Percentiles rank a stretch among this genome's conserved stretches.
These are phyloP conservation scores for Vigna angularis DNA, from an alignment of 306 rosid species.

Conservation along the genomic window DNA sequence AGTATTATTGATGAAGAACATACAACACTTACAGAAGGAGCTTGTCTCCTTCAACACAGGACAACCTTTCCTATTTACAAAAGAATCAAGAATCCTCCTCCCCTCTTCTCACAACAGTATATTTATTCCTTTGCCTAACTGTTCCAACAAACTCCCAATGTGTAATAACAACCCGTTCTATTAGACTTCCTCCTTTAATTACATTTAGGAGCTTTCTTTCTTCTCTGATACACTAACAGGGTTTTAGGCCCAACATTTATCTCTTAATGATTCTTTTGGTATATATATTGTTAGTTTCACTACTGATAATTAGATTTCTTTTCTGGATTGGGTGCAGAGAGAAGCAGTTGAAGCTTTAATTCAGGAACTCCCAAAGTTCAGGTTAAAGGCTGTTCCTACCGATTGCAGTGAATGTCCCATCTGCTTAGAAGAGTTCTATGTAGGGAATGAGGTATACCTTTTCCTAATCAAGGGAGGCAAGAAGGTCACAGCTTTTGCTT, in stretches of 20 bases:
- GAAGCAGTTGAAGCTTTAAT: slow-evolving; percentile 99
- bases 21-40: too few relatives aligned
- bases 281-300: slow-evolving; percentile 26
- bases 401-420: slow-evolving; percentile 99
- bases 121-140: too few relatives aligned
- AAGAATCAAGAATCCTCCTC: too few relatives aligned
- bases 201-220: too few relatives aligned
- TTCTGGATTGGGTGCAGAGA: slow-evolving; percentile 65
- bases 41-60: too few relatives aligned
- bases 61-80: too few relatives aligned
- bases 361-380: slow-evolving; percentile 98
- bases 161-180: too few relatives aligned
- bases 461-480: slow-evolving; percentile 24
- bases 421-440: slow-evolving; percentile 94
- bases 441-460: slow-evolving; percentile 85
- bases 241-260: background rate
- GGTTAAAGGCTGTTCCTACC: slow-evolving; percentile 96
- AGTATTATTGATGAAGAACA: too few relatives aligned
- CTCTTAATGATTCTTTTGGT: background rate
- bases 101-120: too few relatives aligned
- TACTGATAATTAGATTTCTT: slow-evolving; percentile 43
- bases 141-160: too few relatives aligned
- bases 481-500: slow-evolving; percentile 1
- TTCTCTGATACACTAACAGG: too few relatives aligned
- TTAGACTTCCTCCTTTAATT: too few relatives aligned